phyloP scores from a whole-genome alignment of 148 eudicot genomes.

The Polygonum maritimum region DNA sequence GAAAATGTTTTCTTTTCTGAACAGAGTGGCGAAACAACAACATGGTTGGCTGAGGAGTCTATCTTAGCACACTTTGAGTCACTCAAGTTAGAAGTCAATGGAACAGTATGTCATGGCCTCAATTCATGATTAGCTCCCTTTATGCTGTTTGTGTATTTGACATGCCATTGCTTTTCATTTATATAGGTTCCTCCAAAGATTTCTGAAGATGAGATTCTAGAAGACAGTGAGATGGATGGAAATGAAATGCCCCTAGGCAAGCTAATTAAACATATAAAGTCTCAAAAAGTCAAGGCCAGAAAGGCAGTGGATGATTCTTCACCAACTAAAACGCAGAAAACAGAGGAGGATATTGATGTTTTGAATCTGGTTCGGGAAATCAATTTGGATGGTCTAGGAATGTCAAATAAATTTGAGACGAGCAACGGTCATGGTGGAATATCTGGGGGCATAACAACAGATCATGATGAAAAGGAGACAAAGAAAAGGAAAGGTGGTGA shows the following conservation, averaged over 20 bases:
- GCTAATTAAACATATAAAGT: conserved; percentile 71
- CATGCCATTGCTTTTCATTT: conserved; percentile 12
- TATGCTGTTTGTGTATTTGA: conserved; percentile 7
- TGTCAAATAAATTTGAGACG: conserved; percentile 41
- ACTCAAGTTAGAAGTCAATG: conserved; percentile 59
- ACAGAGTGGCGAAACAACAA: conserved; percentile 48
- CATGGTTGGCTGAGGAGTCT: conserved; percentile 78
- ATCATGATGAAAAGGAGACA: conserved; percentile 25
- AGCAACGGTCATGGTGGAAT: conserved; percentile 54
- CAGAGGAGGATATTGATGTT: conserved; percentile 49
- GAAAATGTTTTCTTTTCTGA: conserved; percentile 9
- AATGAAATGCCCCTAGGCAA: conserved; percentile 84
- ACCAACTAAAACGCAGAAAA: conserved; percentile 30
- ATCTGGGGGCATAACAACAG: conserved; percentile 18
- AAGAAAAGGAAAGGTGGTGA: conserved; percentile 44
- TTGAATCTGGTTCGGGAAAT: conserved; percentile 75
- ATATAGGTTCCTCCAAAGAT: conserved; percentile 47
- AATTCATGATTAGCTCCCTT: neutral
- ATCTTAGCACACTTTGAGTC: conserved; percentile 69
- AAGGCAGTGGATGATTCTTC: conserved; percentile 34
- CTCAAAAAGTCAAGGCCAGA: conserved; percentile 67
- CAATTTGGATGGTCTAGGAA: conserved; percentile 46
- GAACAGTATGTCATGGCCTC: conserved; percentile 39
- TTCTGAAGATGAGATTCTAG: conserved; percentile 53
- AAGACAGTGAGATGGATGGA: conserved; percentile 68